Evolutionary conservation across 1,284 basidiomycete genomes (phyloP).

Genomic region (Waitea zeae): DNA sequence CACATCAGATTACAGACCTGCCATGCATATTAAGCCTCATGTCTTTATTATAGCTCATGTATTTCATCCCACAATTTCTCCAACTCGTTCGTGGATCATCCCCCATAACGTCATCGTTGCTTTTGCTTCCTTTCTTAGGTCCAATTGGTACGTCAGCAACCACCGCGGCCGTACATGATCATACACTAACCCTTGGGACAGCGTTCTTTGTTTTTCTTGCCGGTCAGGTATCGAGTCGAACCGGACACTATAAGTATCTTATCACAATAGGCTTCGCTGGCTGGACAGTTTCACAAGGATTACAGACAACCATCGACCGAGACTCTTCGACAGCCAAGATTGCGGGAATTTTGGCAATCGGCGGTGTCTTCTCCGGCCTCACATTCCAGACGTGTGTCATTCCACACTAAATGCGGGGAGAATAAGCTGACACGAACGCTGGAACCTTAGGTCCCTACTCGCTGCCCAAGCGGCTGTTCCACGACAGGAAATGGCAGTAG

Average conservation of each 20-base stretch:
- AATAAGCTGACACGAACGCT: not conserved
- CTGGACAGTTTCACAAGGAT: constrained; percentile 19
- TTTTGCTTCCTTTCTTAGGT: constrained; percentile 17
- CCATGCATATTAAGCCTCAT: constrained; percentile 7
- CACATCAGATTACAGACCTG: not conserved
- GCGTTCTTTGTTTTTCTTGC: not conserved
- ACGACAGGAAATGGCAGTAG: constrained; percentile 17
- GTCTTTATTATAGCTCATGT: constrained; percentile 6
- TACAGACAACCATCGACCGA: constrained; percentile 15
- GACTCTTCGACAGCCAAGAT: constrained; percentile 17
- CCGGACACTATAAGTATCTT: constrained; percentile 16
- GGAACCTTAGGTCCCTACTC: constrained; percentile 1
- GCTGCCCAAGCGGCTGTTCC: constrained; percentile 18
- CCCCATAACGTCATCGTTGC: constrained; percentile 24
- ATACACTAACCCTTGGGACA: not conserved
- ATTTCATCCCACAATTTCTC: constrained; percentile 25
- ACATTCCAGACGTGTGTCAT: constrained; percentile 8
- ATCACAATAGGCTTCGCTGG: constrained; percentile 12
- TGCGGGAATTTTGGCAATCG: constrained; percentile 25
- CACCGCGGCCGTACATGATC: not conserved
- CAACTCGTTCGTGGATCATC: constrained; percentile 25
- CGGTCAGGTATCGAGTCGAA: constrained; percentile 6
- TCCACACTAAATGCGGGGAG: not conserved
- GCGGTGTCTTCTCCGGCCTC: constrained; percentile 8
- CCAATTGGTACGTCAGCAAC: constrained; percentile 15